These are phyloP conservation scores for Phytophthora boehmeriae DNA, from an alignment of 352 stramenopile genomes.

Conservation along the genomic window DNA sequence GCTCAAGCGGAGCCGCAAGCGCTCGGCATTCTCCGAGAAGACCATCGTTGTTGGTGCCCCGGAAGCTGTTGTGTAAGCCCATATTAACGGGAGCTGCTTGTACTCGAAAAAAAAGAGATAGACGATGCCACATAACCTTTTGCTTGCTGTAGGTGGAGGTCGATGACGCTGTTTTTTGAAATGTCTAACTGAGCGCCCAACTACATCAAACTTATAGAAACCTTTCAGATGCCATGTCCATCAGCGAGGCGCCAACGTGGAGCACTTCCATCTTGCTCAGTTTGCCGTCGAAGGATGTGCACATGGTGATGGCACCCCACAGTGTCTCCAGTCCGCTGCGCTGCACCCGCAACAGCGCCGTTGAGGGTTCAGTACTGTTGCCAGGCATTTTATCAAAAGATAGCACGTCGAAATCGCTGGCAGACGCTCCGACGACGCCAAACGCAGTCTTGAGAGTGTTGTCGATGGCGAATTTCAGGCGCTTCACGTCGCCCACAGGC, in stretches of 20 bases:
- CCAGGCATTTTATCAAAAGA: conserved; percentile 35
- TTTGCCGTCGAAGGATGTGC: conserved; percentile 67
- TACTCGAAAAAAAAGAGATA: conserved; percentile 16
- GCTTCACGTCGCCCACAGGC: conserved; percentile 57
- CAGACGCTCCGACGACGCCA: conserved; percentile 62
- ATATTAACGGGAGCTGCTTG: neutral
- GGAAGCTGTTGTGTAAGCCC: conserved; percentile 80
- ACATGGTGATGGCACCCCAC: conserved; percentile 77
- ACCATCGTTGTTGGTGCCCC: conserved; percentile 88
- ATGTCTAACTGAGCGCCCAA: conserved; percentile 10
- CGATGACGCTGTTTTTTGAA: conserved; percentile 2
- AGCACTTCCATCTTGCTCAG: conserved; percentile 69
- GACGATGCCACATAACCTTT: conserved; percentile 13
- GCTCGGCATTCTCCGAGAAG: conserved; percentile 73
- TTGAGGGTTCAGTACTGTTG: conserved; percentile 48
- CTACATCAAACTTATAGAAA: conserved; percentile 47
- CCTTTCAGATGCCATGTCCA: conserved; percentile 68
- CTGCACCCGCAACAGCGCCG: conserved; percentile 64
- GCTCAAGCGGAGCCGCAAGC: conserved; percentile 82
- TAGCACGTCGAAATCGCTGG: conserved; percentile 74
- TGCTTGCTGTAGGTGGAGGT: neutral
- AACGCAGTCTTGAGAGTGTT: conserved; percentile 76
- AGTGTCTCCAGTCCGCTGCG: conserved; percentile 63
- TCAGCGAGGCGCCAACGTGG: conserved; percentile 61
- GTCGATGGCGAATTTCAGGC: conserved; percentile 74